Base-by-base conservation (phyloP, 129 eudicot genomes). In the Logfia minima region DNA sequence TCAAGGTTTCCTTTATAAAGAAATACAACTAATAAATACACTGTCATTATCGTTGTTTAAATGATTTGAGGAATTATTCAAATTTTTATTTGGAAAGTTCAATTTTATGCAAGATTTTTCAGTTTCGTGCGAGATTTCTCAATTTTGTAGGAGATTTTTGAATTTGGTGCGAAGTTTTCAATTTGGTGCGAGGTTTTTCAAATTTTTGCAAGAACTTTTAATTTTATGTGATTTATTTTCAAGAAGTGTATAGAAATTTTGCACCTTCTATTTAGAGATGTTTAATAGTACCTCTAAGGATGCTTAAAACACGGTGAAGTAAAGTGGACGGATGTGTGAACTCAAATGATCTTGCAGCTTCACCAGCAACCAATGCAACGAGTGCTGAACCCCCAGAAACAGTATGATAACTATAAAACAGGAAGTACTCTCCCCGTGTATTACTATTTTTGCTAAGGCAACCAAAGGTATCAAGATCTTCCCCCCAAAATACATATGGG, bases 391-490 rank as follows among this genome's bases (percentile, higher is more conserved):
- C 97, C 48, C 98, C 98, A 3, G 96, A 90, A 81, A 93, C 96
- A 21, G 96, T 93, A 80, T 91, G 98, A 86, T 93, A 93, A 81
- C 98, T 74, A 68, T 93, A 93, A 76, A 93, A 93, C 78, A 93
- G 79, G 70, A 93, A 90, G 73, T 85, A 93, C 78, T 90, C 92
- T 22, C 98, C 98, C 18, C 98, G 82, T 28, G 53, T 70, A 64
- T 66, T 80, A 77, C 87, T 86, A 37, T 82, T 72, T 74, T 83
- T 86, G 34, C 84, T 86, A 35, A 90, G 93, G 68, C 88, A 85
- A 43, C 97, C 98, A 80, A 93, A 90, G 21, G 98, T 93, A 83
- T 93, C 98, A 68, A 93, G 81, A 78, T 93, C 98, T 51, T 93
- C 98, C 35, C 97, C 97, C 98, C 98, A 93, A 80, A 93, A 93